Evolutionary conservation across 108 stramenopile genomes (phyloP), one percentile per base, ranked within the genome.

Genomic region (Conticribra weissflogii): DNA sequence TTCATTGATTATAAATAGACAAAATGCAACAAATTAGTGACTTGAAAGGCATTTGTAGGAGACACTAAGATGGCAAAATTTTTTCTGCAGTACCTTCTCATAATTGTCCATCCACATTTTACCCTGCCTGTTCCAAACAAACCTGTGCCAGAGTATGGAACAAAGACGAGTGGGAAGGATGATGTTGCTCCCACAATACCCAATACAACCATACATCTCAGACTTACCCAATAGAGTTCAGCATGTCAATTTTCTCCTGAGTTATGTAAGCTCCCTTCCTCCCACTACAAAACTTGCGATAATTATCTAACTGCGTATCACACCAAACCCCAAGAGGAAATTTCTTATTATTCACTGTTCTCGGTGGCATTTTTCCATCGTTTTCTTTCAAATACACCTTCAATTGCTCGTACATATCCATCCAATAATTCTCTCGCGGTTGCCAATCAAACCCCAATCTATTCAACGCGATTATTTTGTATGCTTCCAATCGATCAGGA

Each of bases 361-460:
- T 29, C 44, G 55, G 64, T 19, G 71, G 71, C 62, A 78, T 65
- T 46, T 72, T 78, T 0, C 77, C 77, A 31, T 25, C 34, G 46
- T 57, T 72, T 16, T 65, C 30, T 25, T 66, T 41, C 21, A 76
- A 51, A 30, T 78, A 72, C 2, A 34, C 25, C 47, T 66, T 72
- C 16, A 78, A 50, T 48, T 72, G 57, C 36, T 72, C 71, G 54
- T 66, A 78, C 62, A 72, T 66, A 22, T 60, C 49, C 71, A 78
- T 72, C 77, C 77, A 78, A 33, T 59, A 59, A 36, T 59, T 71
- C 41, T 71, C 71, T 47, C 71, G 57, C 18, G 77, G 77, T 60
- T 70, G 56, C 71, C 71, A 78, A 54, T 78, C 77, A 72, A 78
- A 72, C 0, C 71, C 71, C 29, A 78, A 27, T 16, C 71, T 41